Base-by-base conservation (phyloP, 495 filamentous ascomycete species). In the Parachaetomium inaequale region DNA sequence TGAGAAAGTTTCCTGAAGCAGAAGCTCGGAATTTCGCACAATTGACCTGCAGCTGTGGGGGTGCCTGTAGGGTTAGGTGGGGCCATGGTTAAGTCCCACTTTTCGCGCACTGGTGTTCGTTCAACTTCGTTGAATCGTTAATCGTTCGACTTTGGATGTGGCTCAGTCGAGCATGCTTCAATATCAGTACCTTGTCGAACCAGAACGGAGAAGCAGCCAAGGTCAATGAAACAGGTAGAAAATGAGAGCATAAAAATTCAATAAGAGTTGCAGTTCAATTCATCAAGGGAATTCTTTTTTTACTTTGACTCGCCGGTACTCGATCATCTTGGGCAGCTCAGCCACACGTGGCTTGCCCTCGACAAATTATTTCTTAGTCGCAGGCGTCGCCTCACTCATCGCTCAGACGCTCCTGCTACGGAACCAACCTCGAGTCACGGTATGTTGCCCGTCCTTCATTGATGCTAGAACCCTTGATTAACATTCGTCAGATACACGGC, bases 11-110 rank as follows among this genome's bases (percentile, higher is more conserved):
- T 58, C 59, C 55, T 34, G 34, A 71, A 60, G 40, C 54, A 38
- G 38, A 57, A 43, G 23, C 46, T 25, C 60, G 38, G 61, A 67
- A 68, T 73, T 71, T 69, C 61, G 26, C 63, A 53, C 55, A 72
- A 70, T 71, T 73, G 67, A 55, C 2, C 62, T 61, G 58, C 56
- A 64, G 54, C 50, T 73, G 66, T 71, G 63, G 65, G 67, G 67
- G 46, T 29, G 60, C 47, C 43, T 62, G 42, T 76, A 76, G 73
- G 73, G 73, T 71, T 70, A 45, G 40, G 58, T 31, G 59, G 38
- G 38, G n/a, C 29, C 5, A 15, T n/a, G 0, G 4, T 19, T 12
- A 32, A 15, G 63, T 49, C 50, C 58, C 67, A 61, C 63, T 26
- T 45, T 7, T 25, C 36, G 15, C 7, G n/a, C n/a, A n/a, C n/a